These are phyloP conservation scores for Pyracantha coccinea DNA, from an alignment of 331 rosid species.

Conservation along the genomic window DNA sequence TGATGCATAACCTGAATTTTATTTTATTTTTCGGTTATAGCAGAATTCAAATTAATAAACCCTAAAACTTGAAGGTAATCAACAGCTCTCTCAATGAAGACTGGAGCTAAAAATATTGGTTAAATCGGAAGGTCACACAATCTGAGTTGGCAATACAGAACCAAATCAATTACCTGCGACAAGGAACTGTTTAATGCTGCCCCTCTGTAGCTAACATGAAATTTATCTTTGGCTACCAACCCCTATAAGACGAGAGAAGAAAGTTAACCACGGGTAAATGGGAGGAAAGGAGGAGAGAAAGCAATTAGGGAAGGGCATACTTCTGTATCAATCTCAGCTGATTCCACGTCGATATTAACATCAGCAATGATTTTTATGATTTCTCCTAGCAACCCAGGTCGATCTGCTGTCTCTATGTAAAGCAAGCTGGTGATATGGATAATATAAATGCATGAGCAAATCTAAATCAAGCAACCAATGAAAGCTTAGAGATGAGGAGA, in stretches of 20 bases:
- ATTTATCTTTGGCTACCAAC: conserved; percentile 87
- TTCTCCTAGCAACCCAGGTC: conserved; percentile 86
- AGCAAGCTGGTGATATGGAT: conserved; percentile 62
- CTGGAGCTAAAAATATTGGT: background rate
- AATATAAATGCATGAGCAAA: conserved; percentile 18
- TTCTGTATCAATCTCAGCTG: conserved; percentile 92
- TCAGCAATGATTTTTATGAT: conserved; percentile 79
- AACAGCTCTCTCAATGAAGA: background rate
- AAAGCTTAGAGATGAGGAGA: background rate
- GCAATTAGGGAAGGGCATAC: conserved; percentile 30
- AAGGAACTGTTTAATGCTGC: conserved; percentile 72
- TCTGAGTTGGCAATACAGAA: background rate
- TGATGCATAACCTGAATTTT: background rate
- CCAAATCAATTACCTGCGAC: conserved; percentile 65
- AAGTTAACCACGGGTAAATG: conserved; percentile 11
- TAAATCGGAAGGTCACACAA: background rate
- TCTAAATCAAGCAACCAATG: conserved; percentile 11
- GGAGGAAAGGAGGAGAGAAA: background rate
- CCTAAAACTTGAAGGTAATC: background rate
- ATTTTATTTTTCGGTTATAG: background rate
- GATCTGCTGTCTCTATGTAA: conserved; percentile 84
- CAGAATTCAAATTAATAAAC: background rate
- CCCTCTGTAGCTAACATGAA: conserved; percentile 89
- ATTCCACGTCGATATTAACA: conserved; percentile 84
- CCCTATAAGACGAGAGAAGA: conserved; percentile 47